Percentiles rank a stretch among this genome's conserved stretches.
Evolutionary conservation across 139 green algal genomes (phyloP).

Genomic region (Chlorella ohadii): DNA sequence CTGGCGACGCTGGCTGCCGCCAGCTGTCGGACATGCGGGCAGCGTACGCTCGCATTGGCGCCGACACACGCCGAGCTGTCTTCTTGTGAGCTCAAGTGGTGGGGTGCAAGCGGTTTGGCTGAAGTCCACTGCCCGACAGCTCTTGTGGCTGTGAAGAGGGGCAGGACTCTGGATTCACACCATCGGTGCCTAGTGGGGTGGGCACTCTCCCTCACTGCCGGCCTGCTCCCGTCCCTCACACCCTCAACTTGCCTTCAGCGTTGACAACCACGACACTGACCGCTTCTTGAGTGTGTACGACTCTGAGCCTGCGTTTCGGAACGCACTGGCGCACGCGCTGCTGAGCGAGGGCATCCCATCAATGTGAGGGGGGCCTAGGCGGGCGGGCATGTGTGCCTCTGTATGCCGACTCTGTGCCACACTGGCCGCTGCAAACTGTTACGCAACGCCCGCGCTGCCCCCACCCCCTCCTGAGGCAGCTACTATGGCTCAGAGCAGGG

Average conservation of each 20-base stretch:
- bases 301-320: neutral
- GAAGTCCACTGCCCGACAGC: too few relatives aligned
- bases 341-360: neutral
- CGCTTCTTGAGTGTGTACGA: neutral
- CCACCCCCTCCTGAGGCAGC: neutral
- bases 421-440: too few relatives aligned
- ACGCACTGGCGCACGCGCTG: neutral
- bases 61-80: neutral
- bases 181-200: too few relatives aligned
- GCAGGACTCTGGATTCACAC: too few relatives aligned
- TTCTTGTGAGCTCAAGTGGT: neutral
- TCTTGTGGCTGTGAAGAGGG: too few relatives aligned
- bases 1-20: neutral
- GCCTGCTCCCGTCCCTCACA: too few relatives aligned
- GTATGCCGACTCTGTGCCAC: too few relatives aligned
- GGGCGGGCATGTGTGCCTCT: too few relatives aligned
- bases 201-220: too few relatives aligned
- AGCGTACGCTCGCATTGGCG: neutral
- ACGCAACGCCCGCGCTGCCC: too few relatives aligned
- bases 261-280: neutral
- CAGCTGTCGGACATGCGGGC: neutral
- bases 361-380: neutral
- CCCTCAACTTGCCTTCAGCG: too few relatives aligned
- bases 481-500: constrained; percentile 1
- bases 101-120: too few relatives aligned